Evolutionary conservation across 2,329 filamentous ascomycete genomes (phyloP), one percentile per base, ranked within the genome.

Genomic region (Aspergillus sp.): DNA sequence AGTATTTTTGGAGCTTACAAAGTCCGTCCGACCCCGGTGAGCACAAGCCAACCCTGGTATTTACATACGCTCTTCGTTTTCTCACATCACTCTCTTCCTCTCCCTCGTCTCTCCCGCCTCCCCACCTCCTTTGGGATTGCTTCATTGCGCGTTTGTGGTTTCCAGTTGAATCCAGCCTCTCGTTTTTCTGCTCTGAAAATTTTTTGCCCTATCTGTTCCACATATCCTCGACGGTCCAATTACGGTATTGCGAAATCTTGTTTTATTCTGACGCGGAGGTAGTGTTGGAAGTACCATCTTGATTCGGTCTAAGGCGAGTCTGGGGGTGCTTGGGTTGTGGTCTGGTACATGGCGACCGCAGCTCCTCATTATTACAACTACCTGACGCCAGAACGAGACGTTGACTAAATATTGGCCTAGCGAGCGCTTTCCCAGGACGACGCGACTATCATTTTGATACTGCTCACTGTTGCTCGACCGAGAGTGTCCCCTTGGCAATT

Each of bases 1-100:
- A 30, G 26, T 59, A 61, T 57, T 57, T 56, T 59, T 61, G 54
- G 56, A 57, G 56, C 48, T 53, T 49, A 26, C 48, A 48, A 56
- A 54, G 26, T 39, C 58, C 48, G 58, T 56, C 56, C 58, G 48
- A 52, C 43, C 43, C 57, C 58, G 55, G 55, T 59, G 45, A 60
- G 58, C 51, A 54, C 56, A 62, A 58, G 53, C 48, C 50, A 53
- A 54, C 49, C 52, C 48, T 55, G 43, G 48, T 53, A 56, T 59
- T 56, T 54, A 45, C 59, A 41, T 50, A 48, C 48, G 18, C 50
- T 39, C 41, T 45, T 54, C 45, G 44, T 45, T 47, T 52, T 38
- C 24, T 58, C 43, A 38, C 39, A 47, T 53, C 51, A 45, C 36
- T 42, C 52, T 26, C 48, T 43, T 42, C 45, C 26, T 34, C 38